These are phyloP conservation scores for Malassezia globosa DNA, from an alignment of 1,284 basidiomycete species.

Conservation along the genomic window DNA sequence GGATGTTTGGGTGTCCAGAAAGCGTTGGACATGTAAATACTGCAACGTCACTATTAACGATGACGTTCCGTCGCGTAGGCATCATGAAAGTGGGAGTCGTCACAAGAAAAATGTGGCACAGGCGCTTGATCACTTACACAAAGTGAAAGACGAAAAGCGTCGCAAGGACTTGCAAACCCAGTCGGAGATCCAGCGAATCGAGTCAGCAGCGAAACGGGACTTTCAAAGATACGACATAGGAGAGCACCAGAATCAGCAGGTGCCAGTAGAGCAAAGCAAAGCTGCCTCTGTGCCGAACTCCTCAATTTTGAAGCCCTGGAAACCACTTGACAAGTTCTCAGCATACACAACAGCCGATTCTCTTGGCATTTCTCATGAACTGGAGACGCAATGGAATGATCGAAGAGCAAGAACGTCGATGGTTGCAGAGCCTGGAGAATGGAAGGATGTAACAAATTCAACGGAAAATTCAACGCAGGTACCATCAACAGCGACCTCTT, in stretches of 20 bases:
- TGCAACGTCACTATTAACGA: slow-evolving; percentile 44
- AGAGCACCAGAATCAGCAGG: no score
- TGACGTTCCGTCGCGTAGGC: slow-evolving; percentile 58
- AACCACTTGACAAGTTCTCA: slow-evolving; percentile 57
- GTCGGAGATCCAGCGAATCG: slow-evolving; percentile 71
- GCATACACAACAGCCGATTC: slow-evolving; percentile 79
- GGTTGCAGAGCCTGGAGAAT: slow-evolving; percentile 68
- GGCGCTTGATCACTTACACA: slow-evolving; percentile 82
- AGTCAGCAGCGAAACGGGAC: slow-evolving; percentile 52
- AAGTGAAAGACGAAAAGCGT: slow-evolving; percentile 78
- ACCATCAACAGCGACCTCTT: slow-evolving; percentile 3
- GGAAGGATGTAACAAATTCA: slow-evolving; percentile 68
- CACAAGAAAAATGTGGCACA: slow-evolving; percentile 91
- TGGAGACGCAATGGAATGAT: slow-evolving; percentile 22
- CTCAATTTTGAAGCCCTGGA: slow-evolving; percentile 1
- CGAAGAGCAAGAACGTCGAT: slow-evolving; percentile 54
- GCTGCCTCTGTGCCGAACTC: no score
- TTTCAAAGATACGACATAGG: no score
- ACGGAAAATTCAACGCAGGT: slow-evolving; percentile 40
- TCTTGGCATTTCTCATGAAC: slow-evolving; percentile 53
- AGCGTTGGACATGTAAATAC: slow-evolving; percentile 45
- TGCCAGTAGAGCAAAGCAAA: no score
- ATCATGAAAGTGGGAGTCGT: slow-evolving; percentile 83
- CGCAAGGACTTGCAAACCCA: slow-evolving; percentile 61
- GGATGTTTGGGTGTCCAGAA: slow-evolving; percentile 40